phyloP scores from a whole-genome alignment of 495 filamentous ascomycete species.

The Xylaria bambusicola region DNA sequence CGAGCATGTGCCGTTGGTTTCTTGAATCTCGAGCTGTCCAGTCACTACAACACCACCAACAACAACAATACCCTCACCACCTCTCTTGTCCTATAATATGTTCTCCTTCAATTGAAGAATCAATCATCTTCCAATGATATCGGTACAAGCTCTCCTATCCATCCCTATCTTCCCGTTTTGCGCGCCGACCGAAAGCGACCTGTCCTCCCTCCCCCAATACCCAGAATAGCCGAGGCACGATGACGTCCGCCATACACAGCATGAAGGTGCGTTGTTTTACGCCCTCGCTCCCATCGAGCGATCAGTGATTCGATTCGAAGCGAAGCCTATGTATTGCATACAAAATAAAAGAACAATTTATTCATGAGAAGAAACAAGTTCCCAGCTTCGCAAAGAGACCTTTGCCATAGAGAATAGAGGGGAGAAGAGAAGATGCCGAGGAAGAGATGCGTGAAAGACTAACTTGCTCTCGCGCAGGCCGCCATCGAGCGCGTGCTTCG shows the following conservation, averaged over 20 bases:
- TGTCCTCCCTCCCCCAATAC: neutral
- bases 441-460: neutral
- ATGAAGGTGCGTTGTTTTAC: slow-evolving; percentile 15
- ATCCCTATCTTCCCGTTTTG: neutral
- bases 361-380: neutral
- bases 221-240: slow-evolving; percentile 23
- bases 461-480: slow-evolving; percentile 30
- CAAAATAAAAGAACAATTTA: no score
- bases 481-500: slow-evolving; percentile 70
- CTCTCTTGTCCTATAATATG: neutral
- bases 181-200: slow-evolving; percentile 13
- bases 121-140: neutral
- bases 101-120: neutral
- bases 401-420: neutral
- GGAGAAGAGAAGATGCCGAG: neutral
- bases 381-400: no score
- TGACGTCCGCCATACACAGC: slow-evolving; percentile 18
- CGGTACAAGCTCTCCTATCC: neutral
- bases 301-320: neutral
- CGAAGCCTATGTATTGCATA: no score
- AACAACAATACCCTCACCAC: neutral
- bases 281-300: neutral
- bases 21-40: neutral
- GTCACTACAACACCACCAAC: neutral
- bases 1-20: neutral